A percentile compares a stretch with the other conserved stretches of the same genome.
Evolutionary conservation across 208 protist species (phyloP).

Genomic region (Trypanosoma cruzi): DNA sequence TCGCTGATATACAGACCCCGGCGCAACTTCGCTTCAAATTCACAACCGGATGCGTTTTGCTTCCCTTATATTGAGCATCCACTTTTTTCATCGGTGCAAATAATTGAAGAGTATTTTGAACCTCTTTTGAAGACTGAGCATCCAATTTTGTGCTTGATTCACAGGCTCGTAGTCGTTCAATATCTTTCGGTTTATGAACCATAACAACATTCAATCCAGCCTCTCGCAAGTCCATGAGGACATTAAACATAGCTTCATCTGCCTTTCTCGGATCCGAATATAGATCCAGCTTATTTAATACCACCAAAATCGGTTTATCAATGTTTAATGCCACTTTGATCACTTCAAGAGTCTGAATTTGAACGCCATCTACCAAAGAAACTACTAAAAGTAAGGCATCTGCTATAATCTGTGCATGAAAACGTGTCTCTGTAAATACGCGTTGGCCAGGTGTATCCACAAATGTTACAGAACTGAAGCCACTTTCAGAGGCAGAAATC

Average conservation of each 20-base stretch:
- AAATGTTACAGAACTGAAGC: conserved; percentile 65
- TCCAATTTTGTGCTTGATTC: neutral
- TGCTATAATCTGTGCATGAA: conserved; percentile 66
- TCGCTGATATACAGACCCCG: conserved; percentile 82
- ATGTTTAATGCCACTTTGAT: conserved; percentile 88
- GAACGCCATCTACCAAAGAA: conserved; percentile 78
- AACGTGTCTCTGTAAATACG: conserved; percentile 82
- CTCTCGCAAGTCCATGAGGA: conserved; percentile 47
- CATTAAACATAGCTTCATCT: conserved; percentile 34
- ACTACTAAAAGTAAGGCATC: conserved; percentile 84
- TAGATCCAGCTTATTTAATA: conserved; percentile 88
- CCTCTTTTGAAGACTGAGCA: neutral
- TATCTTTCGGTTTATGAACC: conserved; percentile 43
- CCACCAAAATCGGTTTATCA: conserved; percentile 85
- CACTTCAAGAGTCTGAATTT: conserved; percentile 83
- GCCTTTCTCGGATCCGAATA: conserved; percentile 64
- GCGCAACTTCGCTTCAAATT: conserved; percentile 68
- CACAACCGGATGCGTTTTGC: conserved; percentile 56
- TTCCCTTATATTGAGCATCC: conserved; percentile 72
- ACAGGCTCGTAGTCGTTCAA: conserved; percentile 24
- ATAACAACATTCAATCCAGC: conserved; percentile 77
- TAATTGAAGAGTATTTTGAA: conserved; percentile 24
- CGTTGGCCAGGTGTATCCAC: conserved; percentile 90
- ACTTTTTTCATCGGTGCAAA: conserved; percentile 74
- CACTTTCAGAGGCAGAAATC: conserved; percentile 21